Base-by-base conservation (phyloP, 179 eudicot genomes). In the Silene noctiflora region DNA sequence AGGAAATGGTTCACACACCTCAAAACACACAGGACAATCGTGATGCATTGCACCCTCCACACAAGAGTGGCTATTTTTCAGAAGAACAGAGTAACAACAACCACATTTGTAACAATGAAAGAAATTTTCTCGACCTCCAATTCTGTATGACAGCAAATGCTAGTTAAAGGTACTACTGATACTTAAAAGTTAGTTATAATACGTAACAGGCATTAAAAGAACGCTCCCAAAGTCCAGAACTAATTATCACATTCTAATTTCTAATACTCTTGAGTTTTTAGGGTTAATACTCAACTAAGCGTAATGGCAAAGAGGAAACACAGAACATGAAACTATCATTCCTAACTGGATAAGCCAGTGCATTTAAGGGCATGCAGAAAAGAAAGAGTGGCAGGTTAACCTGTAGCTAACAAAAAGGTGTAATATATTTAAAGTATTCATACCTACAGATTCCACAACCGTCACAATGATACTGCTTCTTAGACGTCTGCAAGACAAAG, bases 1-100 rank as follows among this genome's bases (percentile, higher is more conserved):
- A 24, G 76, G 19, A 48, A 24, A 51, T 17, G 19, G 59, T 67
- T 68, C 9, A 29, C 60, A 58, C 79, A 94, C 98, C 98, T 94
- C 97, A 84, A 90, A 91, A 81, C 98, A 94, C 69, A 94, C 91
- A 22, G 98, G 98, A 77, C 98, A 94, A 73, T 91, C 90, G 59
- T 92, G 97, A 83, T 91, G 98, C 97, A 94, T 91, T 29, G 97
- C 97, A 70, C 98, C 93, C 80, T 94, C 98, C 12, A 94, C 84
- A 78, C 98, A 91, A 1, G 97, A 87, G 66, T 94, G 98, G 70
- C 92, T 83, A 72, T 85, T 81, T 84, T 85, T 87, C 83, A 90
- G 76, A 71, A 86, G 77, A 17, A 79, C 76, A 13, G 98, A 87
- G 77, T 88, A 91, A 84, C 98, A 93, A 77, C 98, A 93, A 69